These are phyloP conservation scores for Basipetospora chlamydospora DNA, from an alignment of 2,329 filamentous ascomycete genomes.

Conservation along the genomic window DNA sequence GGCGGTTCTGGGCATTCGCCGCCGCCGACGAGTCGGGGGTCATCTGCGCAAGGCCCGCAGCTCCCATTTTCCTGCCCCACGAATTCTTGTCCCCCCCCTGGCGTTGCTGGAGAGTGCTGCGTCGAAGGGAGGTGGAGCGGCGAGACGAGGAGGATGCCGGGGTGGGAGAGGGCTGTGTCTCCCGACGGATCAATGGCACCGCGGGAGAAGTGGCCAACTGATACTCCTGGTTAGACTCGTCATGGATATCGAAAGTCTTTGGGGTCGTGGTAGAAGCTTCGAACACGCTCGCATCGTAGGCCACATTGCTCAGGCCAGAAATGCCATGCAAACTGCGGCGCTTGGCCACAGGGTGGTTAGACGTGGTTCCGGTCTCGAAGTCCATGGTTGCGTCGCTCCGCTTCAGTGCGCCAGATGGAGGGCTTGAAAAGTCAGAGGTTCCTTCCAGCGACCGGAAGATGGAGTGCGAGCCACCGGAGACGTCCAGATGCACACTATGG, in stretches of 20 bases:
- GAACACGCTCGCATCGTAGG: conserved; percentile 60
- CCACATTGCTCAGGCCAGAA: conserved; percentile 38
- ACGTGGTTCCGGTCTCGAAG: conserved; percentile 60
- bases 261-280: conserved; percentile 16
- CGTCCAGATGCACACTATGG: conserved; percentile 43
- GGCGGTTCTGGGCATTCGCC: conserved; percentile 41
- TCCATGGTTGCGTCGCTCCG: conserved; percentile 84
- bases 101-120: conserved; percentile 78
- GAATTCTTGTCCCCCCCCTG: conserved; percentile 53
- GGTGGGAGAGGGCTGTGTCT: conserved; percentile 28
- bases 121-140: conserved; percentile 63
- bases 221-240: conserved; percentile 31
- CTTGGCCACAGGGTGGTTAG: conserved; percentile 84
- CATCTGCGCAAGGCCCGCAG: conserved; percentile 35
- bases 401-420: conserved; percentile 65
- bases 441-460: conserved; percentile 2
- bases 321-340: conserved; percentile 73
- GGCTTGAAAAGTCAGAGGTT: conserved; percentile 3
- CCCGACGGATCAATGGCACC: conserved; percentile 18
- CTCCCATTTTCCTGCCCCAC: conserved; percentile 44
- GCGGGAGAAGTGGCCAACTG: conserved; percentile 27
- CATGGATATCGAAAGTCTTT: conserved; percentile 17
- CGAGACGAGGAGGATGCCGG: conserved; percentile 43
- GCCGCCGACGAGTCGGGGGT: conserved; percentile 41
- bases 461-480: conserved; percentile 34